Conservation (phyloP, 805 yeast species). For the Barnettozyma vustinii region DNA sequence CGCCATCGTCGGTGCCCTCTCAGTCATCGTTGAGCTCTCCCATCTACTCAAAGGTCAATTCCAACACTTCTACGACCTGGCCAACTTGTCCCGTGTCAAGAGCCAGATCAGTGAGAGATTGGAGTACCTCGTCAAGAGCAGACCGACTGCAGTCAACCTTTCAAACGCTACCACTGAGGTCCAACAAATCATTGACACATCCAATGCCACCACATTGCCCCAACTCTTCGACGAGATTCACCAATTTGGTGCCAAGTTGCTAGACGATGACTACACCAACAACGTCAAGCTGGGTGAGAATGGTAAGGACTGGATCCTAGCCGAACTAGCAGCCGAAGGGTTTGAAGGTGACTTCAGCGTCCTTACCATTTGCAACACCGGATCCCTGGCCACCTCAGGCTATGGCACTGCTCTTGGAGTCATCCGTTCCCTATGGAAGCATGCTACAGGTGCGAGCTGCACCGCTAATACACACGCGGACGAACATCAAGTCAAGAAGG, state of each 20-base stretch:
- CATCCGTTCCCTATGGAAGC: slow-evolving; percentile 61
- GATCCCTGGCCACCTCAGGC: slow-evolving; percentile 95
- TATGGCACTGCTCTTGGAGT: slow-evolving; percentile 97
- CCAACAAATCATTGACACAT: slow-evolving; percentile 28
- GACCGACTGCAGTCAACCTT: slow-evolving; percentile 96
- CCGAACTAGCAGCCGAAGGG: slow-evolving; percentile 39
- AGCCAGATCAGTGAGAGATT: slow-evolving; percentile 41
- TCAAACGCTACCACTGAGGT: slow-evolving; percentile 56
- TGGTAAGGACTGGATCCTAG: slow-evolving; percentile 66
- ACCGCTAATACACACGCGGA: slow-evolving; percentile 17
- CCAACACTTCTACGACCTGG: slow-evolving; percentile 30
- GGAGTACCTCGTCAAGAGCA: slow-evolving; percentile 62
- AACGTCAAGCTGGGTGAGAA: slow-evolving; percentile 74
- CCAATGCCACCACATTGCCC: slow-evolving; percentile 22
- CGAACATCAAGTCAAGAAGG: slow-evolving; percentile 19
- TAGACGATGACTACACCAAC: slow-evolving; percentile 72
- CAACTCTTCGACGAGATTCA: slow-evolving; percentile 31
- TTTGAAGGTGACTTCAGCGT: slow-evolving; percentile 69
- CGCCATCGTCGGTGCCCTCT: slow-evolving; percentile 87
- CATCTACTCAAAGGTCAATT: slow-evolving; percentile 26
- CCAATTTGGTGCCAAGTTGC: slow-evolving; percentile 47
- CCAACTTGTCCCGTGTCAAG: slow-evolving; percentile 31
- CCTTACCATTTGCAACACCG: slow-evolving; percentile 92
- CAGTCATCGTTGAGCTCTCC: slow-evolving; percentile 69
- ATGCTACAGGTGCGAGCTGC: slow-evolving; percentile 22